Percentiles rank a stretch among this genome's conserved stretches.
Conservation (phyloP, 352 stramenopile species). For the Pythium monospermum region DNA sequence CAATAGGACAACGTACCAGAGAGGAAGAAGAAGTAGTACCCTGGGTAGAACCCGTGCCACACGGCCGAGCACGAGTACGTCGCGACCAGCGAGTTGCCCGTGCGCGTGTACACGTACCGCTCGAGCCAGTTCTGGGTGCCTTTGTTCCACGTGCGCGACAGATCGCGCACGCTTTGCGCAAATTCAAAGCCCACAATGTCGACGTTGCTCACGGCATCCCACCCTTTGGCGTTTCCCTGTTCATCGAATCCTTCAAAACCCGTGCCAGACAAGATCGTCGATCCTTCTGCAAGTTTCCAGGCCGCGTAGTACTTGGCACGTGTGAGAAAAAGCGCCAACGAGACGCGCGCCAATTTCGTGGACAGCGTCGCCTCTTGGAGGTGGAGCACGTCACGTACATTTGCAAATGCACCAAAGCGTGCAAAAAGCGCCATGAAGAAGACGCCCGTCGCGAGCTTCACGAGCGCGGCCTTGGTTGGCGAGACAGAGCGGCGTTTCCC, state of each 20-base stretch:
- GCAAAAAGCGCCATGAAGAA: conserved; percentile 57
- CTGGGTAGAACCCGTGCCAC: conserved; percentile 97
- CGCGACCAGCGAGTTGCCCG: conserved; percentile 83
- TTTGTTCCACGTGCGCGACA: conserved; percentile 95
- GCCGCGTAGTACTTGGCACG: conserved; percentile 96
- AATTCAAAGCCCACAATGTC: conserved; percentile 96
- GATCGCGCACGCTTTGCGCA: conserved; percentile 84
- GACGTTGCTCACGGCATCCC: conserved; percentile 95
- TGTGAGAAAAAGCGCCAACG: conserved; percentile 79
- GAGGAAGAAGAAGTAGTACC: conserved; percentile 96
- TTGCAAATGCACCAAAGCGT: conserved; percentile 25
- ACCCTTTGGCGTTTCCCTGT: conserved; percentile 85
- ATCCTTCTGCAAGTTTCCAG: conserved; percentile 89
- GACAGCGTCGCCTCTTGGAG: background rate
- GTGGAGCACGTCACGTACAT: conserved; percentile 1
- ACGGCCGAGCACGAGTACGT: conserved; percentile 93
- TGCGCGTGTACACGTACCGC: conserved; percentile 94
- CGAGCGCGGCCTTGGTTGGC: conserved; percentile 69
- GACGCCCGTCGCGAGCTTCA: conserved; percentile 68
- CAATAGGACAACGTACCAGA: conserved; percentile 28
- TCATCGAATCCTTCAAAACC: conserved; percentile 94
- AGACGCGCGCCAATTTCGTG: background rate
- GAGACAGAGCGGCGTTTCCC: conserved; percentile 41
- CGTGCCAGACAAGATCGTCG: conserved; percentile 77
- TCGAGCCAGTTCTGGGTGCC: conserved; percentile 94